A percentile compares a stretch with the other conserved stretches of the same genome.
phyloP scores from a whole-genome alignment of 2,329 filamentous ascomycete genomes.

The Trichophyton mentagrophytes region DNA sequence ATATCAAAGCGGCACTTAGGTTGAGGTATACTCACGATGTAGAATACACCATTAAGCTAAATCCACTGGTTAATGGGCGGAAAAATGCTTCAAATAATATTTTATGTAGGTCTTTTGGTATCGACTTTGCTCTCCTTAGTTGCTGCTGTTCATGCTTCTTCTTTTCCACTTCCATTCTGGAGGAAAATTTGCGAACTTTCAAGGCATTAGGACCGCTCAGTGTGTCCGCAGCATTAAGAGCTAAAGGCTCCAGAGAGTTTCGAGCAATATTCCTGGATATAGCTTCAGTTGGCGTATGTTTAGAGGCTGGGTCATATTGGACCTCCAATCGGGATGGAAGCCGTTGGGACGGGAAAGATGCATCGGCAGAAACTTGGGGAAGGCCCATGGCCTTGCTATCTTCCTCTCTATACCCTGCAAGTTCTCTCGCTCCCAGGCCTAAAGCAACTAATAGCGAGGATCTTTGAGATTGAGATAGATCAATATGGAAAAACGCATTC shows the following conservation, averaged over 20 bases:
- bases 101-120: slow-evolving; percentile 60
- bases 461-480: slow-evolving; percentile 77
- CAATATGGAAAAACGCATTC: slow-evolving; percentile 76
- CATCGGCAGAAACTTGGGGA: slow-evolving; percentile 24
- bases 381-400: slow-evolving; percentile 32
- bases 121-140: slow-evolving; percentile 45
- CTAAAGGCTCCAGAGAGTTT: slow-evolving; percentile 66
- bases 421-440: slow-evolving; percentile 67
- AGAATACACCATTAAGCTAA: slow-evolving; percentile 51
- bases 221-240: slow-evolving; percentile 66
- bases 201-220: slow-evolving; percentile 68
- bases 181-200: slow-evolving; percentile 81
- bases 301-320: slow-evolving; percentile 43
- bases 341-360: slow-evolving; percentile 64
- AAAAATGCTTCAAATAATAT: slow-evolving; percentile 70
- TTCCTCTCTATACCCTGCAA: slow-evolving; percentile 60
- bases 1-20: not conserved
- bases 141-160: slow-evolving; percentile 32
- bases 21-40: slow-evolving; percentile 31
- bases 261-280: slow-evolving; percentile 57
- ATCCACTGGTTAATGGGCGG: slow-evolving; percentile 70
- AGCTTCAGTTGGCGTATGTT: slow-evolving; percentile 45
- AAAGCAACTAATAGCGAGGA: slow-evolving; percentile 69
- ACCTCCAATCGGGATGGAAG: slow-evolving; percentile 63
- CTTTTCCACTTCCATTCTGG: slow-evolving; percentile 55